Evolutionary conservation across 2,329 filamentous ascomycete genomes (phyloP).

Genomic region (Diaporthe aspalathi): DNA sequence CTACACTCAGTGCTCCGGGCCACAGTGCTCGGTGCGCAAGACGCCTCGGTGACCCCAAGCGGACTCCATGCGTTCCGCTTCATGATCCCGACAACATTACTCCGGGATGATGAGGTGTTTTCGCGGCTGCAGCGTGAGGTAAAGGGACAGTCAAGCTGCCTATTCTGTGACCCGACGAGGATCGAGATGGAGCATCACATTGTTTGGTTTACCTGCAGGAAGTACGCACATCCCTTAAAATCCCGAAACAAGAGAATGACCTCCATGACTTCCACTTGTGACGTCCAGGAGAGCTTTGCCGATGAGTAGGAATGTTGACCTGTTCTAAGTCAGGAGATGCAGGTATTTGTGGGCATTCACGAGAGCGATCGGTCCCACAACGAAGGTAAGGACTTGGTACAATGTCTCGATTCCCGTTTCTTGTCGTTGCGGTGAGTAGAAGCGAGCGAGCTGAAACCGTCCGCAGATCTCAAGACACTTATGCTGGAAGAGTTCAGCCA

Average conservation of each 20-base stretch:
- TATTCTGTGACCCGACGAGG: slow-evolving; percentile 41
- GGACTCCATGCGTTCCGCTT: slow-evolving; percentile 44
- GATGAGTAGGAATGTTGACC: neutral
- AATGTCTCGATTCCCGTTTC: too few relatives aligned
- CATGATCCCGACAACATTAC: slow-evolving; percentile 38
- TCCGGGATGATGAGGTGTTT: slow-evolving; percentile 41
- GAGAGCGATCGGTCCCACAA: slow-evolving; percentile 37
- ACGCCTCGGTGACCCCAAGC: slow-evolving; percentile 38
- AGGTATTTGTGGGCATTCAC: slow-evolving; percentile 47
- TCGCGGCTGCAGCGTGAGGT: slow-evolving; percentile 40
- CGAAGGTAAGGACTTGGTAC: slow-evolving; percentile 31
- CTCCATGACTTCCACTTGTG: neutral
- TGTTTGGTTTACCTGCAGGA: slow-evolving; percentile 47
- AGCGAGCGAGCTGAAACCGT: slow-evolving; percentile 11
- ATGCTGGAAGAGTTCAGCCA: slow-evolving; percentile 45
- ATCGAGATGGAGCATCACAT: slow-evolving; percentile 43
- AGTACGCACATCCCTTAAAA: slow-evolving; percentile 37
- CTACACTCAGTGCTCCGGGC: slow-evolving; percentile 40
- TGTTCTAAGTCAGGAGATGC: slow-evolving; percentile 42
- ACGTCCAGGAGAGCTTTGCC: neutral
- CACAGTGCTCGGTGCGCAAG: slow-evolving; percentile 40
- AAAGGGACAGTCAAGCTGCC: slow-evolving; percentile 36
- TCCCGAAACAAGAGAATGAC: too few relatives aligned
- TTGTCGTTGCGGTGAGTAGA: neutral
- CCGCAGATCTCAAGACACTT: slow-evolving; percentile 40